Evolutionary conservation across 768 basidiomycete species (phyloP).

Genomic region (Lentinula sp.): DNA sequence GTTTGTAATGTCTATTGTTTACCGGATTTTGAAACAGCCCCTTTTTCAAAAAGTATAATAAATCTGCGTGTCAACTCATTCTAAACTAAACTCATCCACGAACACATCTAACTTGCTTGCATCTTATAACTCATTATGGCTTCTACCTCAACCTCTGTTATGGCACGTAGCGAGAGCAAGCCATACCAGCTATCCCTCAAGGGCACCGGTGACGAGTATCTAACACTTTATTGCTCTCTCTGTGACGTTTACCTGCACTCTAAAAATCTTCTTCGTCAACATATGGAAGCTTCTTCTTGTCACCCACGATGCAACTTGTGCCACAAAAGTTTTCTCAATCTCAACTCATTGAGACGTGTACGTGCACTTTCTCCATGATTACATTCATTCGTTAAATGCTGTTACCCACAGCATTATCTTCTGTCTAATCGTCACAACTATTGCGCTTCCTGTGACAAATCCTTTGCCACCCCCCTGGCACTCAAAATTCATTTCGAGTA

Average conservation of each 20-base stretch:
- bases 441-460: slow-evolving; percentile 21
- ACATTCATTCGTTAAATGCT: neutral
- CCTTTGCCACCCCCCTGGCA: slow-evolving; percentile 22
- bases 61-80: neutral
- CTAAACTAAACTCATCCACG: neutral
- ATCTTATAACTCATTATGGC: neutral
- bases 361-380: neutral
- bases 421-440: slow-evolving; percentile 23
- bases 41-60: neutral
- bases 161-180: neutral
- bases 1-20: neutral
- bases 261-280: too few relatives aligned
- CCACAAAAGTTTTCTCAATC: slow-evolving; percentile 23
- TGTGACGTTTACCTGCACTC: too few relatives aligned
- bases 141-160: neutral
- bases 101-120: neutral
- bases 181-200: too few relatives aligned
- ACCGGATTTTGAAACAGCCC: neutral
- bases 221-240: too few relatives aligned
- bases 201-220: too few relatives aligned
- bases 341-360: slow-evolving; percentile 24
- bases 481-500: slow-evolving; percentile 23
- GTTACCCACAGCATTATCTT: slow-evolving; percentile 20
- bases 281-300: too few relatives aligned
- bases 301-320: slow-evolving; percentile 20